Base-by-base conservation (phyloP, 176 grass and related monocot species). In the Zizania latifolia region DNA sequence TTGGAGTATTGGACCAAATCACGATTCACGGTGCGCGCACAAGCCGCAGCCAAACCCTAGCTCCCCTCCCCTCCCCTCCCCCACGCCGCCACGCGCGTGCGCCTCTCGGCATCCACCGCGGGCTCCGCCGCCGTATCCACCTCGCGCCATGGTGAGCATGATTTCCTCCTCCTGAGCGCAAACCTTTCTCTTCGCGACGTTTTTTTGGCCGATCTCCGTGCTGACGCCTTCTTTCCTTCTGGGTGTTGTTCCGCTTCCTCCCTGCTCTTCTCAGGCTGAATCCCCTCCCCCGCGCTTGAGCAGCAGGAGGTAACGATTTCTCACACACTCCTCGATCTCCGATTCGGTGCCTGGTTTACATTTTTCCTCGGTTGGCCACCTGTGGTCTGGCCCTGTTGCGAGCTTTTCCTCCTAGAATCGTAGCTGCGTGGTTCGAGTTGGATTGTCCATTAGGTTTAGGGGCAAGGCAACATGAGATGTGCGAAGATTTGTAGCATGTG, bases 241-340 rank as follows among this genome's bases (percentile, higher is more conserved):
- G 57, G 2, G 32, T 53, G 32, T 10, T 43, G n/a, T 15, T 2
- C 10, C 10, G 10, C 31, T 64, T 58, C 0, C 54, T 0, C 68
- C 68, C 36, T 15, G 35, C 36, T 86, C 36, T 50, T 65, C 5
- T 62, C 89, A 92, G 89, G 89, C 89, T 5, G 89, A 92, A 34
- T 79, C 89, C 31, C 89, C 81, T n/a, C n/a, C n/a, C n/a, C n/a
- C n/a, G n/a, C n/a, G n/a, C n/a, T n/a, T 15, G 43, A 45, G 39
- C 89, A n/a, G 85, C 66, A 63, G 76, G 57, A 85, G 85, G 89
- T 88, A 88, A 88, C 40, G 32, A 15, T 12, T 11, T 41, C 3
- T 23, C 32, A 1, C 28, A 2, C 10, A 54, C 21, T 23, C 10
- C n/a, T 51, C 31, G 15, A 30, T 31, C 50, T 58, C 50, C 1